Base-by-base conservation (phyloP, 208 protist genomes). In the Leishmania amazonensis region DNA sequence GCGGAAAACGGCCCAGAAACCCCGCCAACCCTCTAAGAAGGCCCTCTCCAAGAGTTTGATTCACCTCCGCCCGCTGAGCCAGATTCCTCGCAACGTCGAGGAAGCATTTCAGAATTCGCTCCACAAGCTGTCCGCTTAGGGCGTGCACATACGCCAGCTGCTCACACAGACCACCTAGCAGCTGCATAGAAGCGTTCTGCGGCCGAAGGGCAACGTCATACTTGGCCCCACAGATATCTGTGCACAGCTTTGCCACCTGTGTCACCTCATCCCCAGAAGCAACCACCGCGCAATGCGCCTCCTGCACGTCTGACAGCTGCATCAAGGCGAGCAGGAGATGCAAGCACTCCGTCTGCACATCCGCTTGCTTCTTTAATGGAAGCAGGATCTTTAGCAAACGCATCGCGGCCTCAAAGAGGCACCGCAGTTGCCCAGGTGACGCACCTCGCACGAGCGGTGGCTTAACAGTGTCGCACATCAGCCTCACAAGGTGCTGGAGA, bases 21-120 rank as follows among this genome's bases (percentile, higher is more conserved):
- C 87, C 83, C 0, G 76, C 60, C 35, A 93, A 40, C 11, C 87
- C 91, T 8, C 83, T 76, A 0, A 95, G 82, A 31, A 95, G 79
- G 4, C 89, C 91, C 75, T 89, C 88, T 53, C 78, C 88, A 49
- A 93, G 74, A 28, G 80, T 80, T 67, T 88, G 85, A 68, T 86
- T 77, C 42, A 83, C 76, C 54, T 77, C 54, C 9, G 35, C n/a
- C 45, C 76, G 77, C 49, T 78, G 49, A 11, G 71, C 76, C 11
- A 91, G 78, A 19, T 62, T 71, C 15, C 70, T 58, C 24, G 85
- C 84, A 11, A 86, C 81, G 19, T 49, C n/a, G 70, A 84, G 42
- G 76, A 89, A 84, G 40, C 65, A 75, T 7, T 15, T 17, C 54
- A 81, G 51, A 9, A 86, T 72, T 38, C n/a, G 31, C 5, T 65